A percentile compares a stretch with the other conserved stretches of the same genome.
phyloP scores from a whole-genome alignment of 805 yeast species.

The Starmerella geochares region DNA sequence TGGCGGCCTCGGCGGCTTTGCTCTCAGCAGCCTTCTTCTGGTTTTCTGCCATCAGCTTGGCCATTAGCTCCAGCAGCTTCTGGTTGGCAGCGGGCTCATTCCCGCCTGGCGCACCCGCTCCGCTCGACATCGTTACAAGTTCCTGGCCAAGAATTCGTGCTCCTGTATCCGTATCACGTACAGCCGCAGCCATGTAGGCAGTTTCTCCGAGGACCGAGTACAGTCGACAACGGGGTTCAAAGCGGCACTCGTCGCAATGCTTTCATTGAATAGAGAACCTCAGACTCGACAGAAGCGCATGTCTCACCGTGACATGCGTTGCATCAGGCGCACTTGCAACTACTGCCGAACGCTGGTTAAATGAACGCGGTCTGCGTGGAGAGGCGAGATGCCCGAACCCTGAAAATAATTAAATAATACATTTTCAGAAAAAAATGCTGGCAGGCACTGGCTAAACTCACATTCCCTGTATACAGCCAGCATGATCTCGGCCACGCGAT shows the following conservation, averaged over 20 bases:
- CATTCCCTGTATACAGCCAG: background rate
- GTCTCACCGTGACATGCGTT: too few species aligned
- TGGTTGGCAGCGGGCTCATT: slow-evolving; percentile 6
- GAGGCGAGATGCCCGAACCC: slow-evolving; percentile 8
- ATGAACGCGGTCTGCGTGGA: too few species aligned
- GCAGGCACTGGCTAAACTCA: background rate
- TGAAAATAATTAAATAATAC: slow-evolving; percentile 18
- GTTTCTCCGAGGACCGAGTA: background rate
- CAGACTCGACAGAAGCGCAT: too few species aligned
- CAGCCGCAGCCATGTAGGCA: background rate
- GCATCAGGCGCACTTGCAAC: too few species aligned
- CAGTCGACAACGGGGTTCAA: too few species aligned
- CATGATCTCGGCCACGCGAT: slow-evolving; percentile 69
- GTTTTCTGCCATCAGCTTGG: slow-evolving; percentile 18
- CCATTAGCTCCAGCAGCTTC: slow-evolving; percentile 20
- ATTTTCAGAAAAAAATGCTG: background rate
- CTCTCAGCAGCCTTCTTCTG: slow-evolving; percentile 4
- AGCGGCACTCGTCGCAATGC: too few species aligned
- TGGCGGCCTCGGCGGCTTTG: background rate
- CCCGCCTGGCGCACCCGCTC: background rate
- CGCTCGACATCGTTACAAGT: background rate
- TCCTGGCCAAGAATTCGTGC: background rate
- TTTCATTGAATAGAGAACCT: too few species aligned
- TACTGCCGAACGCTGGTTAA: too few species aligned
- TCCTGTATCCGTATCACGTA: slow-evolving; percentile 1